A percentile compares a stretch with the other conserved stretches of the same genome.
Conservation (phyloP, 495 filamentous ascomycete genomes). For the Xylaria sp. region DNA sequence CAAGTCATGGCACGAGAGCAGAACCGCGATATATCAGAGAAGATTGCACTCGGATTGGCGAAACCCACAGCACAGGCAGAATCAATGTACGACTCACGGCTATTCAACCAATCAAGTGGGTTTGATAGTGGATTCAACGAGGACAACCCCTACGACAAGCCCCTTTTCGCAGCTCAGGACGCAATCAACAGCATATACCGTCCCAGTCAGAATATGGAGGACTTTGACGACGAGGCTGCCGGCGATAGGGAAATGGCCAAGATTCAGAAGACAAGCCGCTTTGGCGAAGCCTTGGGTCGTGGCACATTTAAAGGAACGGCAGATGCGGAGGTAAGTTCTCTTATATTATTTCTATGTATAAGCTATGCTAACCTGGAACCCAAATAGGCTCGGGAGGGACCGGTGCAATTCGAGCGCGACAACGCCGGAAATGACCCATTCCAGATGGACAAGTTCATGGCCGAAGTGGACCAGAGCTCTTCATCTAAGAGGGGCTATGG, state of each 20-base stretch:
- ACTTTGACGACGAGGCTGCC: constrained; percentile 77
- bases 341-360: constrained; percentile 15
- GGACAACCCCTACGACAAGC: constrained; percentile 97
- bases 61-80: constrained; percentile 91
- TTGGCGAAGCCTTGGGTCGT: constrained; percentile 82
- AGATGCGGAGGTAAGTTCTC: constrained; percentile 76
- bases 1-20: constrained; percentile 94
- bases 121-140: constrained; percentile 94
- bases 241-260: constrained; percentile 83
- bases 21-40: constrained; percentile 96
- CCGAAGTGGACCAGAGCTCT: constrained; percentile 70
- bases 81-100: constrained; percentile 92
- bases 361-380: constrained; percentile 41
- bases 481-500: constrained; percentile 81
- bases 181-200: constrained; percentile 95
- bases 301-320: constrained; percentile 90
- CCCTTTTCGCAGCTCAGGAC: constrained; percentile 95
- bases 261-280: constrained; percentile 82
- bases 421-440: constrained; percentile 76
- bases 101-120: constrained; percentile 93
- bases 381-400: constrained; percentile 75
- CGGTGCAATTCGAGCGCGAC: constrained; percentile 98
- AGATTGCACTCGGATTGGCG: constrained; percentile 92
- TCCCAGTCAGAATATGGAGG: constrained; percentile 73
- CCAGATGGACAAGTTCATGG: constrained; percentile 90